Base-by-base conservation (phyloP, 2,329 filamentous ascomycete genomes). In the Colletotrichum chrysophilum region DNA sequence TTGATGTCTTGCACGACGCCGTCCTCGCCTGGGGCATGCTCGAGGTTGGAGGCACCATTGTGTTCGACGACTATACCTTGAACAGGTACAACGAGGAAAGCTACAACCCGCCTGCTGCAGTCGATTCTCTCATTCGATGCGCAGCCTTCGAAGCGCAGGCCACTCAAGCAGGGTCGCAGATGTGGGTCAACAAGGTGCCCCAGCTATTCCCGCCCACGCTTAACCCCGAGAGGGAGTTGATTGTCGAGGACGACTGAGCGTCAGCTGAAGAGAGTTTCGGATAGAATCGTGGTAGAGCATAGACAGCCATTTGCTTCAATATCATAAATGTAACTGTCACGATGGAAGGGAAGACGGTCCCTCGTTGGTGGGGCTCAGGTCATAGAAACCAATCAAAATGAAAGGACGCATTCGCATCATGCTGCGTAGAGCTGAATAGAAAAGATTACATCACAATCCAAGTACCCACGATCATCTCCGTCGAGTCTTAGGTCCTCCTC, bases 111-210 rank as follows among this genome's bases (percentile, higher is more conserved):
- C 43, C 43, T 3, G 43, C 43, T 18, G 43, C 43, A 18, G 43
- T 48, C 5, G 18, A 48, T 7, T 48, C 43, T 48, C 43, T 48
- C 43, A 21, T 48, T 21, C 18, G 43, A 48, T 48, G 62, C 62
- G 62, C 62, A 26, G 62, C 62, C n/a, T 18, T 38, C 9, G 13
- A 65, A 18, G 62, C 62, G 24, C 62, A 65, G 4, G 34, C 34
- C 16, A 18, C 9, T 18, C 62, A 43, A 21, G 62, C 7, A 13
- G 62, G 62, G 32, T 65, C 62, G 6, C 62, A 65, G 34, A 65
- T 65, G 62, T 65, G 34, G 62, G 62, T 65, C 21, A 65, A 65
- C 10, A 65, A 65, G 62, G 62, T 65, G 12, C 12, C 62, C 26
- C 14, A 28, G 14, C 62, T 38, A 8, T 65, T 65, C 24, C 62